A percentile compares a stretch with the other conserved stretches of the same genome.
Conservation (phyloP, 805 yeast genomes). For the Yarrowia sp. region DNA sequence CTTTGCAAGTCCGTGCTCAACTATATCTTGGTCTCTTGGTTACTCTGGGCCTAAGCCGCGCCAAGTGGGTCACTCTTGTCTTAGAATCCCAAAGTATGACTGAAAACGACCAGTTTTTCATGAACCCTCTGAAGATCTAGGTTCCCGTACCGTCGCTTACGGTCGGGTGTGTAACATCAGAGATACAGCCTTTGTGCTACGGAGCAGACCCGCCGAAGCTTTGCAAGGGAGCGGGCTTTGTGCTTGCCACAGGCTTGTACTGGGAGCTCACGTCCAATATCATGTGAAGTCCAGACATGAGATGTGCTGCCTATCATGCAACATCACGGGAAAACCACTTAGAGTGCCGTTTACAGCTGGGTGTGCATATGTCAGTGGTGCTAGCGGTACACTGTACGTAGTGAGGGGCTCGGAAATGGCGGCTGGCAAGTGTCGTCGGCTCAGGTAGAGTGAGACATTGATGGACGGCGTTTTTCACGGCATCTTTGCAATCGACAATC, state of each 20-base stretch:
- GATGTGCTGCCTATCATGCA: neutral
- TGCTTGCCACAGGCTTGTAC: no score
- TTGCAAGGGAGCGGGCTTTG: neutral
- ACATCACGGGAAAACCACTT: conserved; percentile 8
- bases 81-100: conserved; percentile 9
- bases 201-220: neutral
- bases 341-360: conserved; percentile 32
- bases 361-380: no score
- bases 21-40: conserved; percentile 9
- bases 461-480: conserved; percentile 7
- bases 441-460: conserved; percentile 6
- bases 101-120: neutral
- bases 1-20: conserved; percentile 4
- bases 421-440: no score
- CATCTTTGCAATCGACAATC: no score
- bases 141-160: conserved; percentile 16
- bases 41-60: conserved; percentile 16
- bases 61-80: conserved; percentile 10
- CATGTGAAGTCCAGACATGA: conserved; percentile 21
- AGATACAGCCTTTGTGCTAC: neutral
- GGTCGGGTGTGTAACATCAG: neutral
- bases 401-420: no score
- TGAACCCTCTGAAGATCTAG: conserved; percentile 4
- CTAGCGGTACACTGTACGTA: no score
- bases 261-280: neutral